Base-by-base conservation (phyloP, 495 filamentous ascomycete species). In the Venustampulla echinocandica region DNA sequence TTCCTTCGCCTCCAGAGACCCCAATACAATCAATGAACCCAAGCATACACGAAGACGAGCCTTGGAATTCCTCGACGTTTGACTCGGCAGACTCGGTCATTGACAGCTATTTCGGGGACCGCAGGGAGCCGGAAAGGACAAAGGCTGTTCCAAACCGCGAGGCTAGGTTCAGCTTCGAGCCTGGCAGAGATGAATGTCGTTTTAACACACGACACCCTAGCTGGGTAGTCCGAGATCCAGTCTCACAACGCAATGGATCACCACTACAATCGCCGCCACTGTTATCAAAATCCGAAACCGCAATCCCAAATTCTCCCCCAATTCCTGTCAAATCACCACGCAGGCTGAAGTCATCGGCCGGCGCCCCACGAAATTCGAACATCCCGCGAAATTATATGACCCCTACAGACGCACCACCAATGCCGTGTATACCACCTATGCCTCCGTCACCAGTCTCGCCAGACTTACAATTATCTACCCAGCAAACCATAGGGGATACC, bases 391-490 rank as follows among this genome's bases (percentile, higher is more conserved):
- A 10, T 15, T 35, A 10, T 5, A 7, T 6, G 27, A 14, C 13
- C n/a, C 33, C 18, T 35, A 10, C 33, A 7, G 11, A 10, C 33
- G 18, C 33, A 10, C 18, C 5, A 7, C 11, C 33, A 6, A 5
- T 40, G 17, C 10, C n/a, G 11, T n/a, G 17, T 10, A 9, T 20
- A 15, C 27, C 6, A 13, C 27, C 6, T 6, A 22, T 19, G n/a
- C 37, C 37, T 21, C 37, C 37, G 7, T 40, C 37, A 22, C 37
- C 37, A 6, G n/a, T 40, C 17, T 40, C 37, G n/a, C 37, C 37
- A 15, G 18, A n/a, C n/a, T 15, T 35, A 10, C 37, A 21, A 4
- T 19, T 5, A 40, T 22, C 18, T 40, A 15, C 20, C 18, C 7
- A 9, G 17, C 37, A 40, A 10, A 37, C 6, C 15, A 17, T 5